Base-by-base conservation (phyloP, 1,284 basidiomycete species). In the Cutaneotrichosporon sp. region DNA sequence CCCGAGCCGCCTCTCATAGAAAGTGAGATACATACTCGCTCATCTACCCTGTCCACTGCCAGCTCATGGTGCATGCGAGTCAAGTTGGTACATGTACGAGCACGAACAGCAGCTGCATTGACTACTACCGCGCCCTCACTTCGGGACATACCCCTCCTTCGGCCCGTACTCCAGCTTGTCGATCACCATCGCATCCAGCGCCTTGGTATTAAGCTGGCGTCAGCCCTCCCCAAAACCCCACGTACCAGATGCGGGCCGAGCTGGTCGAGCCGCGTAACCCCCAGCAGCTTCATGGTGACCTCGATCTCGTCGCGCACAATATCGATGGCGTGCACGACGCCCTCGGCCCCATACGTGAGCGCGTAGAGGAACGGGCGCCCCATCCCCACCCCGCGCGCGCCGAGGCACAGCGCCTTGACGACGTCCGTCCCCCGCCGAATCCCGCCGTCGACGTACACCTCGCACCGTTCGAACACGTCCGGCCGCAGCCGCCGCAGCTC, bases 281-380 rank as follows among this genome's bases (percentile, higher is more conserved):
- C 93, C 3, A 94, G 78, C 24, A 92, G 81, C 59, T 86, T 82
- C 90, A 97, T 92, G 0, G 86, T 87, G 3, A 87, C 87, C 46
- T 87, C 76, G 42, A 95, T 90, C 89, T 69, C 59, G 11, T 42
- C 27, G 24, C 62, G 46, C 29, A 53, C 24, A 34, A 52, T 81
- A 60, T 81, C 77, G 33, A 82, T 76, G 33, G 77, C 79, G 38
- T 80, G 76, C 9, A 77, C 66, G 2, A 82, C 81, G 34, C 81
- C 81, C 52, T 81, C 74, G 54, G 76, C 67, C 7, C 81, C 72
- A 63, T 80, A 79, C 43, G 78, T 74, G 58, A 80, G 49, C 6
- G 52, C 61, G 62, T 81, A 82, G 45, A 82, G 66, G 67, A 82
- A 80, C 4, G 81, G 81, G 51, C 82, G 58, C 14, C 81, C 81